phyloP scores from a whole-genome alignment of 371 early-diverging fungal genomes.

The Mucor piriformis region DNA sequence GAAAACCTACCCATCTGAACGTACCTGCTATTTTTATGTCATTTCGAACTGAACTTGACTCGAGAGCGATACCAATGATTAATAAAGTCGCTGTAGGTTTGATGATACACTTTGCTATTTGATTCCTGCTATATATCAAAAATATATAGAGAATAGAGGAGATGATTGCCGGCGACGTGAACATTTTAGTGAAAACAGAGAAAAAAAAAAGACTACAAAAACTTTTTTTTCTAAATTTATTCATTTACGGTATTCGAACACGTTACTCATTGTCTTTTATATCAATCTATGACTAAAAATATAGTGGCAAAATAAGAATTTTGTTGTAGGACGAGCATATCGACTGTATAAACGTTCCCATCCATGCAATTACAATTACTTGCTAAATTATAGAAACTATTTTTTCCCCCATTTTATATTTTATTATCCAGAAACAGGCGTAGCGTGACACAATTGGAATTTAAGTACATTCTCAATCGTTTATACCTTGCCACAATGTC shows the following conservation, averaged over 20 bases:
- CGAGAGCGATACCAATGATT: conserved; percentile 15
- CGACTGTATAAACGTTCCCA: too few relatives aligned
- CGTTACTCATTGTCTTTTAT: too few relatives aligned
- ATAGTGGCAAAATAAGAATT: too few relatives aligned
- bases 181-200: neutral
- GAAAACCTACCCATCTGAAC: neutral
- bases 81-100: conserved; percentile 14
- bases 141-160: conserved; percentile 8
- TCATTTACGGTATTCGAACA: neutral
- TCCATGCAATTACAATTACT: too few relatives aligned
- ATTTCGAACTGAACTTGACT: neutral
- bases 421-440: too few relatives aligned
- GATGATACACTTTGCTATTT: conserved; percentile 9
- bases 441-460: too few relatives aligned
- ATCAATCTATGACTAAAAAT: too few relatives aligned
- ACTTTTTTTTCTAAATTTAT: neutral
- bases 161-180: neutral
- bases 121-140: neutral
- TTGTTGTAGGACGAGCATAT: too few relatives aligned
- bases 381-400: too few relatives aligned
- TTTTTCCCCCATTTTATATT: too few relatives aligned
- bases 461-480: too few relatives aligned
- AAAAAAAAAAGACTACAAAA: neutral
- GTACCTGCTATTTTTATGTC: conserved; percentile 8
- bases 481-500: too few relatives aligned